These are phyloP conservation scores for Bombardia bombarda DNA, from an alignment of 495 filamentous ascomycete genomes.

Conservation along the genomic window DNA sequence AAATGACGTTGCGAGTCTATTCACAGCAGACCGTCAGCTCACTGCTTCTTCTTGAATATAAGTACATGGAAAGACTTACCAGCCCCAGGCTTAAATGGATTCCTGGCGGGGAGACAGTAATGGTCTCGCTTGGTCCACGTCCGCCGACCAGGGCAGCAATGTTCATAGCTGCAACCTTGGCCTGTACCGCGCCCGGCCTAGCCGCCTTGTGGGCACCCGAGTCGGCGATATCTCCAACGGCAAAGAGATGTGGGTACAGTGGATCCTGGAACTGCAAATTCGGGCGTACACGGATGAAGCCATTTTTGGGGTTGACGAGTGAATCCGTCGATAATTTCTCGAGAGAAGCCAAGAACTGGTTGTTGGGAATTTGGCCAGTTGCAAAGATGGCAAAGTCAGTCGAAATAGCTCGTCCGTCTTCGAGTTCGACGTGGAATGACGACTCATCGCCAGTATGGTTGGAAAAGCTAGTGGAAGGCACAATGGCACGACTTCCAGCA, in stretches of 20 bases:
- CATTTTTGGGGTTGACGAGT: constrained; percentile 34
- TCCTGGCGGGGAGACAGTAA: constrained; percentile 27
- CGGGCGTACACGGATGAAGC: constrained; percentile 41
- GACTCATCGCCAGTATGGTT: constrained; percentile 4
- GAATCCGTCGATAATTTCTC: constrained; percentile 14
- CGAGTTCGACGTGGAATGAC: constrained; percentile 5
- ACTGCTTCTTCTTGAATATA: not conserved
- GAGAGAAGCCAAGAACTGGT: constrained; percentile 39
- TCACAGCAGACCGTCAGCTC: not conserved
- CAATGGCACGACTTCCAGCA: constrained; percentile 10
- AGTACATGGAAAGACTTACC: constrained; percentile 24
- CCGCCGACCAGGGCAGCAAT: constrained; percentile 39
- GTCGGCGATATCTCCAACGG: constrained; percentile 53
- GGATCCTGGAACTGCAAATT: constrained; percentile 47
- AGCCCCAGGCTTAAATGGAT: constrained; percentile 48
- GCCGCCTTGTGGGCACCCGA: constrained; percentile 49
- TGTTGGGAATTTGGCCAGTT: constrained; percentile 42
- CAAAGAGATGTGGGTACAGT: constrained; percentile 34
- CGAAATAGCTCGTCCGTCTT: constrained; percentile 3
- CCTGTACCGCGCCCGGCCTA: constrained; percentile 43
- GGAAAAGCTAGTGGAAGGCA: constrained; percentile 19
- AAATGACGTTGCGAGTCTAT: constrained; percentile 42
- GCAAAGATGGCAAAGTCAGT: constrained; percentile 18
- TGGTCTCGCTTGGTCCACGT: constrained; percentile 17
- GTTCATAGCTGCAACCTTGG: constrained; percentile 47